phyloP scores from a whole-genome alignment of 78 protist genomes.

The Protostelium mycophagum region DNA sequence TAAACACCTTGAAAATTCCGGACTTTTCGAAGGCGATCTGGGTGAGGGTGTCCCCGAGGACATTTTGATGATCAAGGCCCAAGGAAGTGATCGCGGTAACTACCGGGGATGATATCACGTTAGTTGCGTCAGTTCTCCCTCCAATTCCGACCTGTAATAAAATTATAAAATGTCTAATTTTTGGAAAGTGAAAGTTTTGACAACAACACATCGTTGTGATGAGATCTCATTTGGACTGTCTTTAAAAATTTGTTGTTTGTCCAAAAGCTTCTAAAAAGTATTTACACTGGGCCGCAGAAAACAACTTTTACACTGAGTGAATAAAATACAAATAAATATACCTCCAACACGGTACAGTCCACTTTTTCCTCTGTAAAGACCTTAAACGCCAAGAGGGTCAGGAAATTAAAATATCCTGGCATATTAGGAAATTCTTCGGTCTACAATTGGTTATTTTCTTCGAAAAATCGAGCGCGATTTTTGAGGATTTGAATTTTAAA shows the following conservation, averaged over 20 bases:
- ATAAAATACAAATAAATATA: too few relatives aligned
- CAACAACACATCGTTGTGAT: background rate
- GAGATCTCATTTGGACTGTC: background rate
- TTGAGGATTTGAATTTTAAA: too few relatives aligned
- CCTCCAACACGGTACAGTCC: conserved; percentile 76
- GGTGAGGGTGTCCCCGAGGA: conserved; percentile 74
- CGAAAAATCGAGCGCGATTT: background rate
- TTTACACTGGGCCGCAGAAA: too few relatives aligned
- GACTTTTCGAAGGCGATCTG: conserved; percentile 79
- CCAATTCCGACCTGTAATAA: conserved; percentile 77
- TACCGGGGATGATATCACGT: conserved; percentile 51
- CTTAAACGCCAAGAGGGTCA: conserved; percentile 64
- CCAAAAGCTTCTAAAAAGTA: too few relatives aligned
- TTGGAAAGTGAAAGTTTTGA: too few relatives aligned
- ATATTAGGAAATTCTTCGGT: background rate
- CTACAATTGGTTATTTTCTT: background rate
- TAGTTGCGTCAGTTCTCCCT: conserved; percentile 76
- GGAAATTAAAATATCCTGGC: conserved; percentile 54
- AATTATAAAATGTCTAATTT: too few relatives aligned
- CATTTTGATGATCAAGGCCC: conserved; percentile 71
- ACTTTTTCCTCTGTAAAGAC: conserved; percentile 43
- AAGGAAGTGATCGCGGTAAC: conserved; percentile 66
- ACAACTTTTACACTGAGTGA: too few relatives aligned
- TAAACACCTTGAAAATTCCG: conserved; percentile 68
- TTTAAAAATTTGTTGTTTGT: too few relatives aligned